Percentiles rank a stretch among this genome's conserved stretches.
Evolutionary conservation across 768 basidiomycete genomes (phyloP).

Genomic region (Mrakia frigida): DNA sequence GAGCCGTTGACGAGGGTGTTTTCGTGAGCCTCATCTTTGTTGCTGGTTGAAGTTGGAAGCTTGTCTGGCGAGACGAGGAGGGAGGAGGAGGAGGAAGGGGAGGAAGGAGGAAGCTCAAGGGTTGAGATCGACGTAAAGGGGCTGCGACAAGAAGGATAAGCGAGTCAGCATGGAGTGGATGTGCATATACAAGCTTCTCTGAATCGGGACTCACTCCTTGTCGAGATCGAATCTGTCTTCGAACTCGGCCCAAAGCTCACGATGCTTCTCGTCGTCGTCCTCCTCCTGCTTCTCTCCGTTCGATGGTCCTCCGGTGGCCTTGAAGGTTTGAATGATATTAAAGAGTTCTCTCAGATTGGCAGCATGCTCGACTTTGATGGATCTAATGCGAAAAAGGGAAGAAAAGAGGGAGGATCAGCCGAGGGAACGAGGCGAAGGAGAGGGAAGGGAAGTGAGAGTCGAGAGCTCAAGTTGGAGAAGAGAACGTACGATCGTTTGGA

Average conservation of each 20-base stretch:
- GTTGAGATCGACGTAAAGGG: constrained; percentile 3
- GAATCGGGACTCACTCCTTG: neutral
- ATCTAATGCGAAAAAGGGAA: neutral
- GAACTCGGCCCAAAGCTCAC: constrained; percentile 17
- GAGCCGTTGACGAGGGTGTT: neutral
- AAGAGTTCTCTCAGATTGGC: constrained; percentile 16
- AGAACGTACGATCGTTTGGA: neutral
- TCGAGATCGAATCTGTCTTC: constrained; percentile 13
- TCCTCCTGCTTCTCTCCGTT: neutral
- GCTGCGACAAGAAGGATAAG: neutral
- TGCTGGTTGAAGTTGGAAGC: neutral
- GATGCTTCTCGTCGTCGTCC: constrained; percentile 5
- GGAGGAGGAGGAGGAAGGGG: neutral
- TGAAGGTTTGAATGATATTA: constrained; percentile 5
- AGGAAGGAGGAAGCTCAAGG: constrained; percentile 5
- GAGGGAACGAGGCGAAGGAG: neutral
- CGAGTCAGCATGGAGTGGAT: neutral
- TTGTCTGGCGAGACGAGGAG: neutral
- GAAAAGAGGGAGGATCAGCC: neutral
- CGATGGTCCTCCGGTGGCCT: neutral
- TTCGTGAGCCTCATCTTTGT: neutral
- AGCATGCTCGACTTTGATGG: neutral
- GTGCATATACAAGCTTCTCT: neutral
- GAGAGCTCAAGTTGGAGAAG: neutral
- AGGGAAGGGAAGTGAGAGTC: neutral